phyloP scores from a whole-genome alignment of 257 asterid genomes.

The Capsicum baccatum region DNA sequence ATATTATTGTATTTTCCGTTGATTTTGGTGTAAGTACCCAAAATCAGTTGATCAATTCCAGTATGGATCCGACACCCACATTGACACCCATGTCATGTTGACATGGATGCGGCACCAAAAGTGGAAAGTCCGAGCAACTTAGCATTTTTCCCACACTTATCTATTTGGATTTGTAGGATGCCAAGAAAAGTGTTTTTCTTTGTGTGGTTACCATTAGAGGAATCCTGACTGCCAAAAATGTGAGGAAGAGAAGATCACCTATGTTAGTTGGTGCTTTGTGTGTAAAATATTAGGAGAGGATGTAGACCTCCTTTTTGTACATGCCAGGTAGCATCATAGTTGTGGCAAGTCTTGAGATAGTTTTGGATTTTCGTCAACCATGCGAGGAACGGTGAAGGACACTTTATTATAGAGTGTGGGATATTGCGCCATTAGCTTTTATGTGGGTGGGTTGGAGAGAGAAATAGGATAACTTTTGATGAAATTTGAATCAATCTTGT shows the following conservation, averaged over 20 bases:
- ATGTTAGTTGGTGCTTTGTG: too few species aligned
- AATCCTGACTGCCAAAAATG: not conserved
- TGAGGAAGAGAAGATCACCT: not conserved
- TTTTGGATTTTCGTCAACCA: not conserved
- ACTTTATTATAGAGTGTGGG: not conserved
- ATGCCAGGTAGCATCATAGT: not conserved
- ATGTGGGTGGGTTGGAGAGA: slow-evolving; percentile 1
- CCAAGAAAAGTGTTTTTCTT: not conserved
- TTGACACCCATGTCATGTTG: too few species aligned
- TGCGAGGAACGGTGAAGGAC: not conserved
- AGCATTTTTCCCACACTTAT: not conserved
- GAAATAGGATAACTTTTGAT: not conserved
- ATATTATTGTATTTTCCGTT: too few species aligned
- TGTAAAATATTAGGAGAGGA: not conserved
- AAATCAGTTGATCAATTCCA: too few species aligned
- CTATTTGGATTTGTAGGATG: not conserved
- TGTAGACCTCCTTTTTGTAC: not conserved
- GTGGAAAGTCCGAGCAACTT: too few species aligned
- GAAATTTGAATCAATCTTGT: not conserved
- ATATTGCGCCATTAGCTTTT: not conserved
- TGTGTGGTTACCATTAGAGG: not conserved
- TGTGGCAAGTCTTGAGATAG: not conserved
- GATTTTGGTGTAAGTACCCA: too few species aligned
- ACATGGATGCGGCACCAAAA: too few species aligned
- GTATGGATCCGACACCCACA: too few species aligned